These are phyloP conservation scores for Annulohypoxylon moriforme DNA, from an alignment of 495 filamentous ascomycete genomes.

Conservation along the genomic window DNA sequence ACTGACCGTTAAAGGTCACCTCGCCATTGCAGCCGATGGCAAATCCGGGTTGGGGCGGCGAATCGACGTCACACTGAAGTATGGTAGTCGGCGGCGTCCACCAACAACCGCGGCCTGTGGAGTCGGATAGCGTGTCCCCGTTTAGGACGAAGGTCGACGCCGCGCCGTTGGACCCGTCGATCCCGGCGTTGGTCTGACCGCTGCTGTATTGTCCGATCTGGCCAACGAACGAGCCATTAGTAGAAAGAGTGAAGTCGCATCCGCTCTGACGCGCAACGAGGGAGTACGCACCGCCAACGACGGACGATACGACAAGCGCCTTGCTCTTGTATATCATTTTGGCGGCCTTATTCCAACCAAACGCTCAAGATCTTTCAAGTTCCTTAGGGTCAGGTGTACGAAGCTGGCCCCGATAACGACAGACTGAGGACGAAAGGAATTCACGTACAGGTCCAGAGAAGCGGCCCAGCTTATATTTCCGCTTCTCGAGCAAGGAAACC, in stretches of 20 bases:
- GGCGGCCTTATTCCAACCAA: conserved; percentile 13
- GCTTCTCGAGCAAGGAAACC: conserved; percentile 2
- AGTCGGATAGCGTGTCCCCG: conserved; percentile 42
- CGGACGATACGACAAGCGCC: conserved; percentile 29
- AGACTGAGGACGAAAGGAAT: conserved; percentile 27
- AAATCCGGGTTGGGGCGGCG: conserved; percentile 58
- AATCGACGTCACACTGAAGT: conserved; percentile 72
- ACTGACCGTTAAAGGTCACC: conserved; percentile 57
- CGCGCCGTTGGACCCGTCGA: conserved; percentile 20
- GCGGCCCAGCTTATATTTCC: conserved; percentile 34
- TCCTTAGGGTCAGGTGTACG: conserved; percentile 30
- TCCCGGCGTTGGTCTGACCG: conserved; percentile 37
- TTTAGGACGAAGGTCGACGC: conserved; percentile 38
- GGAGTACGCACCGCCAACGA: conserved; percentile 35
- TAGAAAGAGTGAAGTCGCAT: conserved; percentile 42
- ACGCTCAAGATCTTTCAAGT: conserved; percentile 25
- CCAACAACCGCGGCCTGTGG: conserved; percentile 44
- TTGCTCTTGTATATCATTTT: conserved; percentile 41
- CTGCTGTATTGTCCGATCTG: conserved; percentile 42
- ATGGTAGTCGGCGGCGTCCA: conserved; percentile 64
- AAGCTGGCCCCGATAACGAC: conserved; percentile 36
- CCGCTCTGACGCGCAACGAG: conserved; percentile 40
- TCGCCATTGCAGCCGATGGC: conserved; percentile 60
- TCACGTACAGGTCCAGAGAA: conserved; percentile 16
- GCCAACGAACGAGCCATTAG: conserved; percentile 30